A percentile compares a stretch with the other conserved stretches of the same genome.
These are phyloP conservation scores for Dictyostelium capitatum DNA, from an alignment of 78 protist genomes.

Conservation along the genomic window DNA sequence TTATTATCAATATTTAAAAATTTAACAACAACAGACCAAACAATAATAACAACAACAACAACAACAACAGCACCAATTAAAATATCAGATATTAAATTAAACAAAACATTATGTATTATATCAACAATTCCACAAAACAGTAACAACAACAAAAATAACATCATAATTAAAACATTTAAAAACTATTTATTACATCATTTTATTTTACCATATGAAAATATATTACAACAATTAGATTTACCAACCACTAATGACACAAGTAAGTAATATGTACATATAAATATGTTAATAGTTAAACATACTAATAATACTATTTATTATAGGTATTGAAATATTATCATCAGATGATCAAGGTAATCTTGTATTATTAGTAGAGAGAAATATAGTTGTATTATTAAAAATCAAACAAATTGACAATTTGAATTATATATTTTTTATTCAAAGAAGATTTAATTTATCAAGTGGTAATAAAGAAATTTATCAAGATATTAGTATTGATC, in stretches of 20 bases:
- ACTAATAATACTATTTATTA: background rate
- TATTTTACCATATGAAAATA: constrained; percentile 7
- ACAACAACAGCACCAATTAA: background rate
- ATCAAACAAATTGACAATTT: constrained; percentile 34
- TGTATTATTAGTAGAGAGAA: background rate
- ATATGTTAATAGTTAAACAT: background rate
- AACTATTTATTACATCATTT: constrained; percentile 23
- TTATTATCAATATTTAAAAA: constrained; percentile 20
- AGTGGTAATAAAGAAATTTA: background rate
- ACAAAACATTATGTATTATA: constrained; percentile 17
- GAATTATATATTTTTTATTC: constrained; percentile 22
- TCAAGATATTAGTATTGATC: background rate
- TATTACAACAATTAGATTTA: constrained; percentile 14
- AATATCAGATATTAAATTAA: constrained; percentile 4
- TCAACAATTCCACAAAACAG: background rate
- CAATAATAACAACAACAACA: background rate
- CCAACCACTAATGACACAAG: background rate
- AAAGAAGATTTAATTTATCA: constrained; percentile 29
- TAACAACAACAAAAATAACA: constrained; percentile 9
- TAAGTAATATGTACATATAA: background rate
- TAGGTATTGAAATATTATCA: constrained; percentile 18
- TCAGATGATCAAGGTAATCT: constrained; percentile 26
- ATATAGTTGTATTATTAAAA: constrained; percentile 14
- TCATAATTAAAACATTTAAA: background rate
- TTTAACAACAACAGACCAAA: background rate